Base-by-base conservation (phyloP, 768 basidiomycete species). In the Xerocomellus dryophilus region DNA sequence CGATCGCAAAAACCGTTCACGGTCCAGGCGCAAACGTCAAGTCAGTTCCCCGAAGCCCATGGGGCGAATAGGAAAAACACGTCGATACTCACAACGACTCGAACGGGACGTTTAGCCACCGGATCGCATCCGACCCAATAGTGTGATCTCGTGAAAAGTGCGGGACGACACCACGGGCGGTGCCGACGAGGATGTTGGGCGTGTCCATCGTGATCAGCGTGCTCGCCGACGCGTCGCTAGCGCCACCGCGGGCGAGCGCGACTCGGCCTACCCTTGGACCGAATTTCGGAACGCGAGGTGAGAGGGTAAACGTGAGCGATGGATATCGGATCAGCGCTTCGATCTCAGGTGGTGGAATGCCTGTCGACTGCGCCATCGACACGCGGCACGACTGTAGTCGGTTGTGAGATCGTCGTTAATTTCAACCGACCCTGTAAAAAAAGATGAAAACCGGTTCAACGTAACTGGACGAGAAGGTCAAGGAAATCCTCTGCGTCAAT, bases 21-120 rank as follows among this genome's bases (percentile, higher is more conserved):
- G 41, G 32, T 17, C 18, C 35, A 20, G 10, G 25, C 11, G 21
- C 18, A 23, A 29, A 35, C 17, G 21, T 50, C 18, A 14, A 8
- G 27, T 27, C 27, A 27, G 9, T 9, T 36, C 23, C n/a, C n/a
- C n/a, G n/a, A n/a, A n/a, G n/a, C n/a, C n/a, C n/a, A n/a, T n/a
- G n/a, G n/a, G n/a, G n/a, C n/a, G n/a, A n/a, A n/a, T n/a, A n/a
- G n/a, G n/a, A n/a, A n/a, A 47, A 34, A 47, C 5, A 12, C 10
- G 11, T 14, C n/a, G 25, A 46, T 23, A 78, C 85, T 80, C 70
- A 92, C 90, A 92, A 93, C 18, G 84, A 79, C 70, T 93, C 90
- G 62, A 91, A 92, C 1, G 90, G 83, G 0, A 91, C 71, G 55
- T 87, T 78, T 0, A 88, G 68, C 81, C 86, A 88, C 53, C 68